Base-by-base conservation (phyloP, 192 early-diverging fungal genomes). In the Coemansia javaensis region DNA sequence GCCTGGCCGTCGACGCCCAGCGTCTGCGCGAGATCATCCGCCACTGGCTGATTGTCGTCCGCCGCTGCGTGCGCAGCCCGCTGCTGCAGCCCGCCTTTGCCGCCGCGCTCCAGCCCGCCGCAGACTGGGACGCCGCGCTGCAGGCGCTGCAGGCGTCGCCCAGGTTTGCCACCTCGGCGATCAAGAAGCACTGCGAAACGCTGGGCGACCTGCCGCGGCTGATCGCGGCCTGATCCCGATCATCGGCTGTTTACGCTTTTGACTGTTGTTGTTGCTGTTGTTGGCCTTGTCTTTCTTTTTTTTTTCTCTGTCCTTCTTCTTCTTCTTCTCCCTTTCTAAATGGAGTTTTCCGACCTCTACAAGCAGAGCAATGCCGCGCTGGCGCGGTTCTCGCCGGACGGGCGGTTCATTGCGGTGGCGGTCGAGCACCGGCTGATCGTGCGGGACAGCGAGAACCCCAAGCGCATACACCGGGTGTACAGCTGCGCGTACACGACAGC, bases 341-440 rank as follows among this genome's bases (percentile, higher is more conserved):
- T 75, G 71, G 71, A 75, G 21, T 75, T 75, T 36, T 53, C 63
- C 0, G 71, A 75, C 18, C 22, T 75, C 48, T 75, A 75, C 47
- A 75, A 75, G 39, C 71, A 75, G 49, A 58, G 51, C 23, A 74
- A 74, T 24, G 56, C 55, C 30, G 11, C 55, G 33, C 43, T 73
- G 44, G 69, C 45, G 11, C 13, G 21, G 51, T 75, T 59, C 36
- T 75, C 71, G 54, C 71, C 71, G 3, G 56, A 63, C 52, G 71
- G 71, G 1, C 42, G 51, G 22, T 57, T 50, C 39, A 47, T 75
- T 10, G 71, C 71, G 7, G 56, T 75, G 17, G 58, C 50, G 0
- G 64, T 75, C 0, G 63, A 75, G 52, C 71, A 75, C 44, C 63
- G 71, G 35, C 56, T 75, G 36, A 67, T 75, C 18, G 47, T 75